Base-by-base conservation (phyloP, 225 moss, liverwort and hornwort species). In the Anthoceros angustus region DNA sequence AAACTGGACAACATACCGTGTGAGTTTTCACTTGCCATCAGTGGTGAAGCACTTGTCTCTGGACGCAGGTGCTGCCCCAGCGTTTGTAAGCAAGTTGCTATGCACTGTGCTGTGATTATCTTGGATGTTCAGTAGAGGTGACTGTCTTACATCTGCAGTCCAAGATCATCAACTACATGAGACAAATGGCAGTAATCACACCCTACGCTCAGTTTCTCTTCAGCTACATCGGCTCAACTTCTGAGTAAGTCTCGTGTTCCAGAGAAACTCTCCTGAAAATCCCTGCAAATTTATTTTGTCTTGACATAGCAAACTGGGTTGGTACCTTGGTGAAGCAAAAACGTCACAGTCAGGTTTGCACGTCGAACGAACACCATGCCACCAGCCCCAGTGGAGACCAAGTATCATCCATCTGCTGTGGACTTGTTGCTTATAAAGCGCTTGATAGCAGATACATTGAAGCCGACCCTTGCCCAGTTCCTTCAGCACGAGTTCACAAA, bases 361-460 rank as follows among this genome's bases (percentile, higher is more conserved):
- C 82, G 94, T 72, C 80, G 94, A 75, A 94, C 94, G 66, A 80
- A 87, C 72, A 82, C 87, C n/a, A 94, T 94, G 94, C 94, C 94
- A 71, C 86, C 87, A 68, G 78, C 86, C 67, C 94, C 94, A 40
- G 73, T 77, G 73, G 90, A 94, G 73, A 90, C 94, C 65, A 90
- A 83, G 72, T 90, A 84, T 70, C 90, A 94, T 69, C 94, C 94
- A 41, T 94, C 94, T 64, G 90, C 94, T 66, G 94, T 94, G n/a
- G 90, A 94, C 69, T 82, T 94, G 62, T 74, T 94, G 55, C 84
- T 94, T 61, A 90, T 94, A 42, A 94, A 90, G 72, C 81, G 90
- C 66, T 78, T 94, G 6, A 94, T 88, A 64, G 72, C 87, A 40
- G 94, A 94, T 66, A 87, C 94, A 61, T 84, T 83, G 48, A 90